Base-by-base conservation (phyloP, 768 basidiomycete species). In the Suillus alpinus region DNA sequence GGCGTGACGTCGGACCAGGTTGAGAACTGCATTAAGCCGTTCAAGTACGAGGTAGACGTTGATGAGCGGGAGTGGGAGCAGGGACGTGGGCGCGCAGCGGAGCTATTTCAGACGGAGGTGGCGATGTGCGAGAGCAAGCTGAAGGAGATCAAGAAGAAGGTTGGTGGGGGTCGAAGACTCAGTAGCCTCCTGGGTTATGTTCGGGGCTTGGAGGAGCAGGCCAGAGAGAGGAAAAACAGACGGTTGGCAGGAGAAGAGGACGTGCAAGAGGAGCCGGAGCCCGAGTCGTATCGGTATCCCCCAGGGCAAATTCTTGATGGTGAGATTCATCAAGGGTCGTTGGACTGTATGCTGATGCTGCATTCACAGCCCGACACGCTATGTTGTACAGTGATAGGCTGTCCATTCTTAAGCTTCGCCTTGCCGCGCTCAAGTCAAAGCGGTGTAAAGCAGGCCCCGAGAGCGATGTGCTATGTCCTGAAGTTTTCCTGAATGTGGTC, bases 21-120 rank as follows among this genome's bases (percentile, higher is more conserved):
- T 16, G 97, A 99, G 80, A 99, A 98, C 74, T 96, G 94, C 75
- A 98, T 99, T 81, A 99, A 99, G 76, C 97, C 96, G 32, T 98
- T 86, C 83, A 99, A 99, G 79, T 96, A 97, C 69, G 96, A 98
- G 69, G 88, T 98, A 31, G 97, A 99, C 71, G 90, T 98, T 14
- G 95, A 98, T 63, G 83, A 85, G 14, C 79, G 88, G 44, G 97
- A 99, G 73, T 99, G 97, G 97, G 92, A 93, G 66, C 69, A 79
- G 2, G 97, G 97, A 0, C 79, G 95, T 53, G 82, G 81, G 66
- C 79, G 85, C 55, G 85, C 93, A 1, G 82, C 93, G 59, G 84
- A 85, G 58, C 77, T 95, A 66, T 91, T 96, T 66, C 89, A 93
- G 75, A 86, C 85, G 68, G 97, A 99, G 81, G 77, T 92, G 40